Base-by-base conservation (phyloP, 2,329 filamentous ascomycete species). In the Helminthosporium solani region DNA sequence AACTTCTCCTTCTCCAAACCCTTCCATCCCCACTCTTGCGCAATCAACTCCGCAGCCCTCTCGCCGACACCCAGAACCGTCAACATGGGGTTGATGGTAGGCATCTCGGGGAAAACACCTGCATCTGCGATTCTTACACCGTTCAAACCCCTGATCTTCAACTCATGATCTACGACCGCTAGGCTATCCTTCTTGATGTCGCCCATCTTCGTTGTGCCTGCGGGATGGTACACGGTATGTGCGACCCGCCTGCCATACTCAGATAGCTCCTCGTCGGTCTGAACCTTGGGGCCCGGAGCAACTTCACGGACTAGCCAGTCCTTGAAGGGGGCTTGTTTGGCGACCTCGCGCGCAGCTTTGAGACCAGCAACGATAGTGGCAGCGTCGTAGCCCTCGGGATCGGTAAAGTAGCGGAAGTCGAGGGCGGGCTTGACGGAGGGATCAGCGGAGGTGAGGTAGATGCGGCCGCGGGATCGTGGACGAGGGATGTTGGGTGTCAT, bases 401-500 rank as follows among this genome's bases (percentile, higher is more conserved):
- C 88, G 52, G 88, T 91, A 77, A 94, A 92, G 78, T 94, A 94
- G 62, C 86, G 84, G 83, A 92, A 92, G 75, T 94, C 88, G 50
- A 94, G 81, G 2, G 88, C 86, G 14, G 88, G 88, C 75, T 92
- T 92, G 67, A 88, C 84, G 54, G 65, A 77, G 1, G 88, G 87
- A 70, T 92, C 86, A 28, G 83, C 70, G 21, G 85, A 89, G 42
- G 86, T 89, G 56, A 92, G 81, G 74, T 87, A 92, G 62, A 92
- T 76, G 54, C 84, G 81, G 48, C 89, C 89, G 44, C 86, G 83
- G 37, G 87, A 90, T 43, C 87, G 84, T 21, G 89, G 86, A 19
- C 89, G 87, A 27, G 88, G 88, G 61, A 95, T 94, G 75, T 95
- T 94, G 62, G 89, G 89, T 14, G 89, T 94, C 86, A 94, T 94